A percentile compares a stretch with the other conserved stretches of the same genome.
Evolutionary conservation across 768 basidiomycete species (phyloP).

Genomic region (Leccinellum rugosiceps): DNA sequence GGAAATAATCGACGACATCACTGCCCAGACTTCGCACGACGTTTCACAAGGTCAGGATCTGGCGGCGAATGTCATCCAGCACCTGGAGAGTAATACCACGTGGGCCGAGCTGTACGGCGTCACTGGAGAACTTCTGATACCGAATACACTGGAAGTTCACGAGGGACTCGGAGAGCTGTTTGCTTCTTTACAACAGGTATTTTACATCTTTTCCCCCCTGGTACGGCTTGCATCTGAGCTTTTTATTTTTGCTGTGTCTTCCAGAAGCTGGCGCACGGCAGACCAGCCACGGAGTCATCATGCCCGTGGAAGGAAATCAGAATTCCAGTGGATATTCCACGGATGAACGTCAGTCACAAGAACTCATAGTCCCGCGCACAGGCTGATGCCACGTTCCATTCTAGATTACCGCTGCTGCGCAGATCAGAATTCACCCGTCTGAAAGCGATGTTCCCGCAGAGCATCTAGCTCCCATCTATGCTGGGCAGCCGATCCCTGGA

Average conservation of each 20-base stretch:
- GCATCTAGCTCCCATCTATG: conserved; percentile 54
- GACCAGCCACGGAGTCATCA: conserved; percentile 33
- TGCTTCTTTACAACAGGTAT: conserved; percentile 32
- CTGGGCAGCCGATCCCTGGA: conserved; percentile 83
- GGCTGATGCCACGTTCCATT: conserved; percentile 8
- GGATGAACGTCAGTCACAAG: conserved; percentile 60
- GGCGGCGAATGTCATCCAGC: conserved; percentile 49
- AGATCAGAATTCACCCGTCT: conserved; percentile 46
- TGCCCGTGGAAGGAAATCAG: conserved; percentile 67
- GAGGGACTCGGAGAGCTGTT: conserved; percentile 28
- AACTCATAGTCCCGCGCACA: not conserved
- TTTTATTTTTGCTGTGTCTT: conserved; percentile 19
- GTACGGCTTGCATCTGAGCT: conserved; percentile 27
- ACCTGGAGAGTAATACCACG: conserved; percentile 55
- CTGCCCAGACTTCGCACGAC: conserved; percentile 35
- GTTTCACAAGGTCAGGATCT: conserved; percentile 41
- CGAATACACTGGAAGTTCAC: conserved; percentile 33
- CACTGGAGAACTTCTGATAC: conserved; percentile 67
- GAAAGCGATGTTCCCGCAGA: conserved; percentile 28
- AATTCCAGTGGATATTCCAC: conserved; percentile 85
- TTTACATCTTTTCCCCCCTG: not conserved
- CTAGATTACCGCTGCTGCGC: conserved; percentile 66
- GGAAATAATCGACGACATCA: conserved; percentile 40
- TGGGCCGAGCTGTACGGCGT: conserved; percentile 72
- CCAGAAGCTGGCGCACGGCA: conserved; percentile 39